Base-by-base conservation (phyloP, 192 early-diverging fungal species). In the Backusella liffmaniae region DNA sequence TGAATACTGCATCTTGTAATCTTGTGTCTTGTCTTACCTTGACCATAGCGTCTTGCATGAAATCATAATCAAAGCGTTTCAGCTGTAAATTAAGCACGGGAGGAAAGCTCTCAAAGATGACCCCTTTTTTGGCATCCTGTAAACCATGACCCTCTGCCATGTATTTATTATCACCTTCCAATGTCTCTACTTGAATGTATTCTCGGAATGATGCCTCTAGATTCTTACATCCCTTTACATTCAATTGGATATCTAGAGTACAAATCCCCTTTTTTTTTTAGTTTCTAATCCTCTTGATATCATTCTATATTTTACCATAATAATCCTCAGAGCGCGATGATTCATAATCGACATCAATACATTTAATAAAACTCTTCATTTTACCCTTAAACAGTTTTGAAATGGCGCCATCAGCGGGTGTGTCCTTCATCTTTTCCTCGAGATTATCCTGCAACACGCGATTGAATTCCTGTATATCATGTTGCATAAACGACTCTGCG, bases 401-500 rank as follows among this genome's bases (percentile, higher is more conserved):
- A 46, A 98, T 95, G 1, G 95, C 96, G 6, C 97, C 97, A 82
- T 99, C 96, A 2, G 92, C 96, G 32, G 90, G 85, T 6, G 97
- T 97, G 62, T 91, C 86, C 90, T 98, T 97, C 97, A 99, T 99
- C 83, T 98, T 97, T 35, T 84, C 91, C 84, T 98, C 98, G 51
- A 99, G 83, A 84, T 96, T 97, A 81, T 99, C 96, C 83, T 98
- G 96, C 62, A 99, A 85, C 13, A 98, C 96, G 65, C 98, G 90
- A 83, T 98, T 97, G 77, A 99, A 97, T 81, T 98, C 97, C 79
- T 98, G 96, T 23, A 98, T 94, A 82, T 99, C 98, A 79, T 99
- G 98, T 86, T 99, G 97, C 88, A 91, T 92, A 77, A 98, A 99
- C 16, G 95, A 91, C 37, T 98, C 98, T 56, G 91, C 69, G 7